Conservation (phyloP, 441 rosid genomes). For the Theobroma grandiflorum region DNA sequence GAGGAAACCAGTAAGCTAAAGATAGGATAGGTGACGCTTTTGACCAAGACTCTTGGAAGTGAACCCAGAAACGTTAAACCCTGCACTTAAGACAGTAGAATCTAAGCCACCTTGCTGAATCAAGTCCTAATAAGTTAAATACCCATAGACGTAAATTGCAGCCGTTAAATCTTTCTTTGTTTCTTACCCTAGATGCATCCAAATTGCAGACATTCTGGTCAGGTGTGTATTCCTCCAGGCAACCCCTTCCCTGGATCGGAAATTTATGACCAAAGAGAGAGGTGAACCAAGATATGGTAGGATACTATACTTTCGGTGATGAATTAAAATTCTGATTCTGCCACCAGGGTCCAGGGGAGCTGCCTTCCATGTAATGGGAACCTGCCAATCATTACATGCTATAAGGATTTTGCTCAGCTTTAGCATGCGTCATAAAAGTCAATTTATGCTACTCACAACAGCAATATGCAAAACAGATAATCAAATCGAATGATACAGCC, state of each 20-base stretch:
- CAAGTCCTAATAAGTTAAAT: not conserved
- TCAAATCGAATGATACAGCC: not conserved
- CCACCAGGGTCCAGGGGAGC: not conserved
- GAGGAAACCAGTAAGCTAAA: not conserved
- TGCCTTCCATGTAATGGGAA: not conserved
- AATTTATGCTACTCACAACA: not conserved
- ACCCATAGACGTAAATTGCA: not conserved
- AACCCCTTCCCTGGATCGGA: not conserved
- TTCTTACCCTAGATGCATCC: not conserved
- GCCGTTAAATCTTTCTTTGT: no score
- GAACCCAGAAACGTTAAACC: not conserved
- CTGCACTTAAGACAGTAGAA: not conserved
- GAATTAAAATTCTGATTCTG: conserved; percentile 7
- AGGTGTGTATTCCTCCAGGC: not conserved
- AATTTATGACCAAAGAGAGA: not conserved
- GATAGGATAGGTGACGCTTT: not conserved
- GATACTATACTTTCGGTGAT: not conserved
- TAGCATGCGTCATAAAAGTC: not conserved
- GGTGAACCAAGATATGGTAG: not conserved
- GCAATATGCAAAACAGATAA: not conserved
- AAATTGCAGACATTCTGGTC: not conserved
- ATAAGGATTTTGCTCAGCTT: conserved; percentile 17
- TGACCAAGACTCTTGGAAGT: conserved; percentile 12
- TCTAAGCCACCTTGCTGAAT: not conserved
- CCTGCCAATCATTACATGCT: conserved; percentile 1